Percentiles rank a stretch among this genome's conserved stretches.
phyloP scores from a whole-genome alignment of 2,329 filamentous ascomycete genomes.

The Fusarium kyushuense region DNA sequence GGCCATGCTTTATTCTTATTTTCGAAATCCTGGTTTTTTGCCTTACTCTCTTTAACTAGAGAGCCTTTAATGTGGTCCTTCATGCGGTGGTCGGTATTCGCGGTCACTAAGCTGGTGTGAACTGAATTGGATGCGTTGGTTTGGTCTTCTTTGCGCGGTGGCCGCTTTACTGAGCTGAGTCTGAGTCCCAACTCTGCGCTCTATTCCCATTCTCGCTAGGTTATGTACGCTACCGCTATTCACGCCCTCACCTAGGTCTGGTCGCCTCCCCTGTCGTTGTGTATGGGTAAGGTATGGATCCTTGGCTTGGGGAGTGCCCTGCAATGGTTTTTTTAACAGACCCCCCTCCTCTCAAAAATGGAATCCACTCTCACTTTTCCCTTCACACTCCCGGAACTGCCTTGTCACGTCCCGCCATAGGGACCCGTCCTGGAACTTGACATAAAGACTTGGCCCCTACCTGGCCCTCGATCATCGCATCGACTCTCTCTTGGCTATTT shows the following conservation, averaged over 20 bases:
- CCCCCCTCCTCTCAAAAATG: slow-evolving; percentile 16
- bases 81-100: slow-evolving; percentile 16
- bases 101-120: slow-evolving; percentile 34
- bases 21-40: slow-evolving; percentile 31
- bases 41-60: background rate
- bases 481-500: slow-evolving; percentile 46
- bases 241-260: slow-evolving; percentile 30
- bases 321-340: slow-evolving; percentile 13
- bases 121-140: slow-evolving; percentile 18
- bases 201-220: slow-evolving; percentile 26
- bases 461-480: slow-evolving; percentile 46
- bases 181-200: slow-evolving; percentile 9
- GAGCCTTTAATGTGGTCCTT: slow-evolving; percentile 6
- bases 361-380: slow-evolving; percentile 41
- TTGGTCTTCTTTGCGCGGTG: slow-evolving; percentile 40
- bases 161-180: slow-evolving; percentile 37
- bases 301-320: slow-evolving; percentile 36
- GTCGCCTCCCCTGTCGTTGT: slow-evolving; percentile 26
- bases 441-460: slow-evolving; percentile 50
- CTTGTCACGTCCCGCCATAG: slow-evolving; percentile 49
- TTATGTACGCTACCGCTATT: slow-evolving; percentile 27
- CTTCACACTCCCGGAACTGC: slow-evolving; percentile 42
- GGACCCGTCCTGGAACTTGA: slow-evolving; percentile 48
- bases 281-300: slow-evolving; percentile 12
- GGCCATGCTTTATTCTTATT: slow-evolving; percentile 26